Percentiles rank a stretch among this genome's conserved stretches.
These are phyloP conservation scores for Wallacemonas sp. DNA, from an alignment of 208 protist genomes.

Conservation along the genomic window DNA sequence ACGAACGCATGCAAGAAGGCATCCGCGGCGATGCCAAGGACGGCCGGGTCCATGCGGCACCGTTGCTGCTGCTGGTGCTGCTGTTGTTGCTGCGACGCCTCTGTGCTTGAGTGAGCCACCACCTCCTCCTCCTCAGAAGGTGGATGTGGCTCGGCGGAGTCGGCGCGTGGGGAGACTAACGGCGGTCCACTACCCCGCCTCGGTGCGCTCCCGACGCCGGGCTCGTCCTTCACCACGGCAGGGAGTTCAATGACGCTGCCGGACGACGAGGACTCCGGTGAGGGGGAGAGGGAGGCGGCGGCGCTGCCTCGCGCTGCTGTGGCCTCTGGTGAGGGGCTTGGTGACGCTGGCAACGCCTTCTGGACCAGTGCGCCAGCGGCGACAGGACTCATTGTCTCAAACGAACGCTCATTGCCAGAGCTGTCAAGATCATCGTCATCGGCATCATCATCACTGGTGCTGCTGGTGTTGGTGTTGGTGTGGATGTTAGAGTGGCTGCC, in stretches of 20 bases:
- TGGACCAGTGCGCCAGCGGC: not conserved
- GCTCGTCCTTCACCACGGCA: not conserved
- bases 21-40: not conserved
- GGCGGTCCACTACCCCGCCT: not conserved
- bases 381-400: conserved; percentile 13
- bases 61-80: no score
- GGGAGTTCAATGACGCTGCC: not conserved
- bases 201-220: not conserved
- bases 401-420: conserved; percentile 3
- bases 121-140: not conserved
- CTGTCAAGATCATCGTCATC: not conserved
- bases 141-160: not conserved
- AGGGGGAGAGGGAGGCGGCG: not conserved
- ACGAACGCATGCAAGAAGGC: not conserved
- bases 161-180: not conserved
- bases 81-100: not conserved
- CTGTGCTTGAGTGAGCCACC: not conserved
- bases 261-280: not conserved
- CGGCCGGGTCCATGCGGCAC: conserved; percentile 2
- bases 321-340: not conserved
- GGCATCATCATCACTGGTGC: not conserved
- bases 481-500: no score
- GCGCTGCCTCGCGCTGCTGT: not conserved
- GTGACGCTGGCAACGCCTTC: not conserved
- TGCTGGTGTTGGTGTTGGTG: no score